Percentiles rank a stretch among this genome's conserved stretches.
These are phyloP conservation scores for Brassica incana DNA, from an alignment of 345 rosid genomes.

Conservation along the genomic window DNA sequence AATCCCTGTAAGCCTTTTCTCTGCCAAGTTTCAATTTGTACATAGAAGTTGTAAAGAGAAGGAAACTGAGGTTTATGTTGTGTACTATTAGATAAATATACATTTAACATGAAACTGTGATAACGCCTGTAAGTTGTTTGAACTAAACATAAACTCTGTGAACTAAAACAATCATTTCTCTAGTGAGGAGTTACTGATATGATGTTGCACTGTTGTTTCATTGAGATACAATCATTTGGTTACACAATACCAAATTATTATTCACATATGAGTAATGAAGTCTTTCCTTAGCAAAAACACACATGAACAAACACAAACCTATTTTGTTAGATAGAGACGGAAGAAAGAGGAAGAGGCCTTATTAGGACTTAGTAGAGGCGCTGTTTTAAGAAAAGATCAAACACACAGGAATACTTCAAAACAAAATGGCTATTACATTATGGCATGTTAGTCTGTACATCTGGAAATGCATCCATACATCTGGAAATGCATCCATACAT, in stretches of 20 bases:
- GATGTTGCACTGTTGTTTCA: neutral
- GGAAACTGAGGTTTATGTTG: slow-evolving; percentile 20
- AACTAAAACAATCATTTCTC: neutral
- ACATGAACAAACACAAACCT: slow-evolving; percentile 8
- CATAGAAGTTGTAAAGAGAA: slow-evolving; percentile 27
- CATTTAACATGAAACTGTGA: slow-evolving; percentile 1
- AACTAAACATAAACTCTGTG: neutral
- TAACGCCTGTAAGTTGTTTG: slow-evolving; percentile 17
- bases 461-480: no score
- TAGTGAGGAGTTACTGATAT: neutral
- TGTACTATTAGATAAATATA: slow-evolving; percentile 6
- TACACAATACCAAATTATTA: slow-evolving; percentile 24
- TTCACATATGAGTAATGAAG: slow-evolving; percentile 18
- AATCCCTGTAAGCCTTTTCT: slow-evolving; percentile 16
- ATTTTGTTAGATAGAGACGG: slow-evolving; percentile 8
- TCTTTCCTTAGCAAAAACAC: slow-evolving; percentile 16
- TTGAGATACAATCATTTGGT: neutral
- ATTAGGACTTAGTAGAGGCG: slow-evolving; percentile 27
- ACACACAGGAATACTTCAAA: slow-evolving; percentile 22
- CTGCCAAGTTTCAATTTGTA: slow-evolving; percentile 18
- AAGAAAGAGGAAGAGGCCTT: slow-evolving; percentile 27
- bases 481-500: no score
- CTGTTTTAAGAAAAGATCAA: slow-evolving; percentile 2
- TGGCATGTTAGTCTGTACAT: neutral
- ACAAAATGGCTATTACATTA: slow-evolving; percentile 33